phyloP scores from a whole-genome alignment of 2,329 filamentous ascomycete species.

The Paraphaeosphaeria minitans region DNA sequence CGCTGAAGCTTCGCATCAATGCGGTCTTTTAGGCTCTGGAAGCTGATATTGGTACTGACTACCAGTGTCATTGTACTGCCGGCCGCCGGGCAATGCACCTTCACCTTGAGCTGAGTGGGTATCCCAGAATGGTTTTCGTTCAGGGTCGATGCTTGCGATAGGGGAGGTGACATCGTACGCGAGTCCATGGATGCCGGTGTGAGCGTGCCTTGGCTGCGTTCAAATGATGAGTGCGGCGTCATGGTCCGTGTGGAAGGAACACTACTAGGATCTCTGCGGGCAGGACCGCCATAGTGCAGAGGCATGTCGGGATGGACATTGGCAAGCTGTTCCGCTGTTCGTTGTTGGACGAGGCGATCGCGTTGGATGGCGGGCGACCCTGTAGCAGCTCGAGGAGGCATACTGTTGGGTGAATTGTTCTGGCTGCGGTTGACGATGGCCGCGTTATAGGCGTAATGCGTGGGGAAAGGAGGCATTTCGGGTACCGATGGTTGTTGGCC shows the following conservation, averaged over 20 bases:
- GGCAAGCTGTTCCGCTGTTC: slow-evolving; percentile 40
- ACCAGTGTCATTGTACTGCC: slow-evolving; percentile 95
- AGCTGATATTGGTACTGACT: slow-evolving; percentile 92
- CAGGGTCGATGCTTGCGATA: slow-evolving; percentile 26
- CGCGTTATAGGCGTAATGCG: slow-evolving; percentile 62
- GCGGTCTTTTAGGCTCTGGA: slow-evolving; percentile 89
- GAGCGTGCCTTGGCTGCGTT: slow-evolving; percentile 41
- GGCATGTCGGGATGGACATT: slow-evolving; percentile 49
- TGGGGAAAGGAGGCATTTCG: slow-evolving; percentile 60
- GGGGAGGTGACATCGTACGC: slow-evolving; percentile 47
- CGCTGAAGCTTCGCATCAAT: slow-evolving; percentile 94
- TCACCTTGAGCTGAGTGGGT: slow-evolving; percentile 87
- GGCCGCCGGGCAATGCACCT: slow-evolving; percentile 79
- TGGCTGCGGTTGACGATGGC: slow-evolving; percentile 76
- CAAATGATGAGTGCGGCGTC: slow-evolving; percentile 48
- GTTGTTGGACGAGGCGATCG: slow-evolving; percentile 57
- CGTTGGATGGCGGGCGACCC: slow-evolving; percentile 73
- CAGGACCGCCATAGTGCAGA: slow-evolving; percentile 28
- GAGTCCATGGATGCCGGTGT: slow-evolving; percentile 47
- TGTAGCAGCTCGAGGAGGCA: slow-evolving; percentile 71
- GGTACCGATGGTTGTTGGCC: slow-evolving; percentile 47
- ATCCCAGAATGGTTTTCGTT: slow-evolving; percentile 44
- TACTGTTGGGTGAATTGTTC: slow-evolving; percentile 75
- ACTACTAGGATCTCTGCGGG: slow-evolving; percentile 39
- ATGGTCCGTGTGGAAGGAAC: slow-evolving; percentile 38